Conservation (phyloP, 2,329 filamentous ascomycete genomes). For the Colletotrichum eremochloae region DNA sequence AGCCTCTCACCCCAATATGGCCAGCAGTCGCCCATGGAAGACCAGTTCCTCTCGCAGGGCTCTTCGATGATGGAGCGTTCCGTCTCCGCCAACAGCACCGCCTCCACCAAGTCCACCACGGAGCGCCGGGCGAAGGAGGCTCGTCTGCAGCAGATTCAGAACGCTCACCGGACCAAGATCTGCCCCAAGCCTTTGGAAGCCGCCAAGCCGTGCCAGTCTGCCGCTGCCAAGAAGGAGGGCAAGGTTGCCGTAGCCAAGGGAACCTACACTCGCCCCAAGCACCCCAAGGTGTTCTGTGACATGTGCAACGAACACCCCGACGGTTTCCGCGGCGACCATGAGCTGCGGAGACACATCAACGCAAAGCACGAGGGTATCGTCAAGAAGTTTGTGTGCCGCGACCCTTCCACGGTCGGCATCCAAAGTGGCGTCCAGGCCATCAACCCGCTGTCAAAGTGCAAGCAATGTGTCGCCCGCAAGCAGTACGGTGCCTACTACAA, state of each 20-base stretch:
- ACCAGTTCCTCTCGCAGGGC: conserved; percentile 45
- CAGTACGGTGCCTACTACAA: conserved; percentile 95
- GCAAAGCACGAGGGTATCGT: conserved; percentile 72
- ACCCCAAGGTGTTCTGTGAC: conserved; percentile 78
- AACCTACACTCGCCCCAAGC: conserved; percentile 71
- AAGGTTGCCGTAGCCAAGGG: conserved; percentile 60
- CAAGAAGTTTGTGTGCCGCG: conserved; percentile 71
- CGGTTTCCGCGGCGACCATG: conserved; percentile 89
- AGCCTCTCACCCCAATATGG: conserved; percentile 51
- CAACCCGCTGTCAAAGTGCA: conserved; percentile 82
- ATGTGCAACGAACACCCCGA: conserved; percentile 79
- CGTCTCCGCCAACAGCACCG: conserved; percentile 60
- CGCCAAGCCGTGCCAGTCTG: conserved; percentile 45
- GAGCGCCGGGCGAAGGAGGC: conserved; percentile 63
- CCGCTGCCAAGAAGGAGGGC: conserved; percentile 53
- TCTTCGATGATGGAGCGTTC: conserved; percentile 63
- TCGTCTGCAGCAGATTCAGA: conserved; percentile 60
- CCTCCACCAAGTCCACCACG: conserved; percentile 59
- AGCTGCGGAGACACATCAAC: conserved; percentile 77
- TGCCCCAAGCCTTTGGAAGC: conserved; percentile 60
- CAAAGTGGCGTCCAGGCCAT: conserved; percentile 63
- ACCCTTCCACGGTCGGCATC: conserved; percentile 60
- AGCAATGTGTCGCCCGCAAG: conserved; percentile 82
- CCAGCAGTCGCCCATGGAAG: conserved; percentile 47
- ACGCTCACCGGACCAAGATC: conserved; percentile 55